Percentiles rank a stretch among this genome's conserved stretches.
Conservation (phyloP, 2,329 filamentous ascomycete genomes). For the Hortaea sp. region DNA sequence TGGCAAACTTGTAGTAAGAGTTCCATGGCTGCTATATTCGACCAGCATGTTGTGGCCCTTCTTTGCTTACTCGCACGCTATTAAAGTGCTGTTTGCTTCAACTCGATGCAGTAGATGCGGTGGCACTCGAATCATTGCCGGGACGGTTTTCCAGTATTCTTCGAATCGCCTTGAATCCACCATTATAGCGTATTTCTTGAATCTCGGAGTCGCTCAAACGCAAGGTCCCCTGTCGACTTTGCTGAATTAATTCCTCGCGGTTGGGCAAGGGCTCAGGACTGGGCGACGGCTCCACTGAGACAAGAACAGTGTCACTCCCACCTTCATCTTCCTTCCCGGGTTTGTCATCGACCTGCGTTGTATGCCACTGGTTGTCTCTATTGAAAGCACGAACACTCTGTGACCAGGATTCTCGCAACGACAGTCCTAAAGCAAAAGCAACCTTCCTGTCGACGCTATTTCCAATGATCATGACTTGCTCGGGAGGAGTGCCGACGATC, state of each 20-base stretch:
- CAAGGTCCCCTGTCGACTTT: neutral
- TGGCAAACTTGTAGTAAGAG: neutral
- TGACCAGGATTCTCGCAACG: slow-evolving; percentile 41
- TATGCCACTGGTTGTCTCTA: neutral
- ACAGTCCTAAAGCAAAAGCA: slow-evolving; percentile 55
- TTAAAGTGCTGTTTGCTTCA: neutral
- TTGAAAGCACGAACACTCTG: neutral
- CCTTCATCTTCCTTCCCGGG: neutral
- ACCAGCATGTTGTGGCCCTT: neutral
- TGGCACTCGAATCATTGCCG: neutral
- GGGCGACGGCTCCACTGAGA: too few relatives aligned
- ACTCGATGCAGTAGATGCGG: neutral
- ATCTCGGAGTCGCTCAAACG: neutral
- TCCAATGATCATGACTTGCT: slow-evolving; percentile 59
- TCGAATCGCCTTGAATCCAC: slow-evolving; percentile 1
- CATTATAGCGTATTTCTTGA: neutral
- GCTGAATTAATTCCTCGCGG: neutral
- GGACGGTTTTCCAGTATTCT: neutral
- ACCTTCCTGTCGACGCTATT: slow-evolving; percentile 67
- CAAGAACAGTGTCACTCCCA: neutral
- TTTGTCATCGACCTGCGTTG: neutral
- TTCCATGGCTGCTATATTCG: neutral
- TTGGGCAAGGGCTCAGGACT: neutral
- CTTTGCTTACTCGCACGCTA: neutral
- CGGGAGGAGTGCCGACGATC: slow-evolving; percentile 45